Base-by-base conservation (phyloP, 306 rosid genomes). In the Sechiopsis laciniata region DNA sequence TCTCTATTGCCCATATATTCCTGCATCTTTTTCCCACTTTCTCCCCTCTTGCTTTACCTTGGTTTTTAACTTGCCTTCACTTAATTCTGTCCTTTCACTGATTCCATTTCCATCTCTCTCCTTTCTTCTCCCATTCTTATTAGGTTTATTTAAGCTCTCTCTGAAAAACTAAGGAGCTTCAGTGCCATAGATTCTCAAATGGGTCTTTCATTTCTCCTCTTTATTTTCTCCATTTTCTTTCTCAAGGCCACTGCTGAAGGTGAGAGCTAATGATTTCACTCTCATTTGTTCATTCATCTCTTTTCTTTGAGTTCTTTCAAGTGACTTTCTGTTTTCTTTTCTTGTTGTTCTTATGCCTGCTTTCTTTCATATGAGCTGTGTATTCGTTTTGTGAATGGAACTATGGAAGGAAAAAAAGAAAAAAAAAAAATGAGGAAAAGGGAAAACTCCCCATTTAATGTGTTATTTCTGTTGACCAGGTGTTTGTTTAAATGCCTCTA, bases 181-280 rank as follows among this genome's bases (percentile, higher is more conserved):
- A 2, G 4, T 5, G 51, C 19, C 14, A 68, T 68, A 19, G 42
- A 14, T 73, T 83, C 75, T 83, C 92, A 11, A 9, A 85, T 87
- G 98, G 88, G 85, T 60, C 12, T 77, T 74, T 78, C 67, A 79
- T 71, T 82, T 54, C 84, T 90, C 76, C 89, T 90, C 51, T 74
- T 91, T 37, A 74, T 88, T 77, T 63, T 85, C 63, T 76, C 83
- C 65, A 70, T 82, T 46, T 14, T 68, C 7, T 82, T 85, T 60
- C 63, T 61, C 21, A 50, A 63, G 75, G 87, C 85, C 76, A n/a
- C 84, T 12, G 90, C 91, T 81, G 91, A 87, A 72, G 97, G 97
- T 87, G 48, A 79, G 88, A 7, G 4, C 13, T 67, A 4, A 11
- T 5, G 8, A 6, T 7, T 67, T 21, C 7, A 5, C 71, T 42